Base-by-base conservation (phyloP, 208 protist species). In the Trypanosoma cruzi region DNA sequence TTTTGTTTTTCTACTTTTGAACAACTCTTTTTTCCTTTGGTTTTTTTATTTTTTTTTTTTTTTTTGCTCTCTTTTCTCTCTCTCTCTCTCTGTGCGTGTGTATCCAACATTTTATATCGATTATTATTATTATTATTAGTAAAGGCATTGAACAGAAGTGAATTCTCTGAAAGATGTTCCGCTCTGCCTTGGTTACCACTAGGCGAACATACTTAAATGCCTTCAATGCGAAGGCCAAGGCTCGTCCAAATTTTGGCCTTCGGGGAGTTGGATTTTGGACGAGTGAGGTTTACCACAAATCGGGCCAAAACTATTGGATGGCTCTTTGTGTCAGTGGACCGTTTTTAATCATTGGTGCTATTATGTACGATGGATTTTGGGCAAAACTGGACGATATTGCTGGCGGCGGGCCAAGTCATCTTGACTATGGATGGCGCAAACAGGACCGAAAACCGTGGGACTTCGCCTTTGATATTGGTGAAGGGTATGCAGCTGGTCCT, bases 391-490 rank as follows among this genome's bases (percentile, higher is more conserved):
- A 92, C 77, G 90, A 89, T 32, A 90, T 93, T 68, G 65, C 85
- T 37, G 90, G 86, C 26, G 90, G 90, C 55, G 90, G 90, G 44
- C 80, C 86, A 26, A 88, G 78, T 50, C 81, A 85, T 26, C 71
- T 92, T 50, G 87, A 95, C 65, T 93, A 93, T 56, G 87, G 86
- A 54, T 92, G 83, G 85, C 78, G 84, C 55, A 82, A 80, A 22
- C 69, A 89, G 59, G 86, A 89, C 66, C 74, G 84, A 46, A 89
- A 95, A 79, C 90, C 90, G 18, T 95, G 90, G 90, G 87, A 95
- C 73, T 95, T 95, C 75, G 77, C 83, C 42, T 95, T 95, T 65
- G 86, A 92, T 67, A 89, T 90, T 55, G 90, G 90, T 84, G 90
- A 95, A 71, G 90, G 90, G 11, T 95, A 90, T 68, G 89, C 84